Evolutionary conservation across 371 early-diverging fungal genomes (phyloP).

Genomic region (Phascolomyces articulosus): DNA sequence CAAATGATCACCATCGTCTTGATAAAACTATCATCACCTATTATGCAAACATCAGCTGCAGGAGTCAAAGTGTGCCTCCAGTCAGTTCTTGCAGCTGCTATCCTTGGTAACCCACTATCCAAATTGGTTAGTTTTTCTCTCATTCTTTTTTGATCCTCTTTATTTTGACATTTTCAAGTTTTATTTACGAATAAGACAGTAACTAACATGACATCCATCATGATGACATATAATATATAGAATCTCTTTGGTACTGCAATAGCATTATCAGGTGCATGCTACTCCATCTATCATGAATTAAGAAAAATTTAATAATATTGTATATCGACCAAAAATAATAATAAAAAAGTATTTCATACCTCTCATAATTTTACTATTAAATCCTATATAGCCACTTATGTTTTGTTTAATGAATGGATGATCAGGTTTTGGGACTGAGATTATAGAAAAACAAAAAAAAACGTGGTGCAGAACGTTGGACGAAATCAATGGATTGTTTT

Average conservation of each 20-base stretch:
- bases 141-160: not conserved
- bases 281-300: not conserved
- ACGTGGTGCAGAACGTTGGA: too few species aligned
- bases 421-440: too few species aligned
- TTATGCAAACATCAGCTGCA: conserved; percentile 11
- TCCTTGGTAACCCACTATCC: conserved; percentile 9
- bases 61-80: conserved; percentile 15
- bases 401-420: too few species aligned
- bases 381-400: too few species aligned
- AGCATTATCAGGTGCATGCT: not conserved
- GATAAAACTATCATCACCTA: conserved; percentile 17
- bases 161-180: too few species aligned
- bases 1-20: conserved; percentile 14
- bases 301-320: too few species aligned
- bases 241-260: not conserved
- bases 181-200: not conserved
- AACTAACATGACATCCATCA: not conserved
- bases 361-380: too few species aligned
- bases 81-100: conserved; percentile 1
- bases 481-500: too few species aligned
- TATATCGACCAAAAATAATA: too few species aligned
- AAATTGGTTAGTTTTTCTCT: not conserved
- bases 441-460: too few species aligned
- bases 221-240: not conserved
- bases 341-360: too few species aligned